Evolutionary conservation across 345 rosid species (phyloP).

Genomic region (Linum tenue): DNA sequence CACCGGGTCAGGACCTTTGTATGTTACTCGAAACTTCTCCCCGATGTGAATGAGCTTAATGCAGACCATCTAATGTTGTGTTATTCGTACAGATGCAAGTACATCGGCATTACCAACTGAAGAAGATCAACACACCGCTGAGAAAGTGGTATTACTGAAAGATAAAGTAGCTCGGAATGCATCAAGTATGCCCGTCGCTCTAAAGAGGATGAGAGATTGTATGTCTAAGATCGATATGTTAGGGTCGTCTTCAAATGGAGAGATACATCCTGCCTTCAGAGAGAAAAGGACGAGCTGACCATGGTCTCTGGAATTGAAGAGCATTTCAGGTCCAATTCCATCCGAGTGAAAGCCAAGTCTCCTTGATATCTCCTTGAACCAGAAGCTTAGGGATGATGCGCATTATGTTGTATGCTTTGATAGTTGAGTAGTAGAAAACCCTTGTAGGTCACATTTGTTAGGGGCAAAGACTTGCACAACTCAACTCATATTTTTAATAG

Average conservation of each 20-base stretch:
- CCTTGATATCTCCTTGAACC: no score
- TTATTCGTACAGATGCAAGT: slow-evolving; percentile 5
- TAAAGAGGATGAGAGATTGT: slow-evolving; percentile 54
- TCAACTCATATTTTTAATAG: no score
- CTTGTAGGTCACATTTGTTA: no score
- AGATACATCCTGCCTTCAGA: slow-evolving; percentile 47
- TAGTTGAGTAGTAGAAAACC: no score
- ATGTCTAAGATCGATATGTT: slow-evolving; percentile 40
- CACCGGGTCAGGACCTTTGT: no score
- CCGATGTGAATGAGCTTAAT: no score
- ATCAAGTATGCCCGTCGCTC: slow-evolving; percentile 34
- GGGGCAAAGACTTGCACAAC: no score
- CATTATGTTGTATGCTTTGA: no score
- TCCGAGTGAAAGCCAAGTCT: no score
- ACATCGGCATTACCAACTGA: slow-evolving; percentile 12
- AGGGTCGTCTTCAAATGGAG: slow-evolving; percentile 28
- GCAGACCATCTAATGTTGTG: no score
- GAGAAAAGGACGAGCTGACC: slow-evolving; percentile 9
- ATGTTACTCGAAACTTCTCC: no score
- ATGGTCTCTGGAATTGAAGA: neutral
- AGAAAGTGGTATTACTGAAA: slow-evolving; percentile 40
- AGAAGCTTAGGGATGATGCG: no score
- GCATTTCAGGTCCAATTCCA: neutral
- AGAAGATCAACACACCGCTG: slow-evolving; percentile 22
- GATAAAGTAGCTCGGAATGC: slow-evolving; percentile 38